These are phyloP conservation scores for Coprinellus aureogranulatus DNA, from an alignment of 768 basidiomycete species.

Conservation along the genomic window DNA sequence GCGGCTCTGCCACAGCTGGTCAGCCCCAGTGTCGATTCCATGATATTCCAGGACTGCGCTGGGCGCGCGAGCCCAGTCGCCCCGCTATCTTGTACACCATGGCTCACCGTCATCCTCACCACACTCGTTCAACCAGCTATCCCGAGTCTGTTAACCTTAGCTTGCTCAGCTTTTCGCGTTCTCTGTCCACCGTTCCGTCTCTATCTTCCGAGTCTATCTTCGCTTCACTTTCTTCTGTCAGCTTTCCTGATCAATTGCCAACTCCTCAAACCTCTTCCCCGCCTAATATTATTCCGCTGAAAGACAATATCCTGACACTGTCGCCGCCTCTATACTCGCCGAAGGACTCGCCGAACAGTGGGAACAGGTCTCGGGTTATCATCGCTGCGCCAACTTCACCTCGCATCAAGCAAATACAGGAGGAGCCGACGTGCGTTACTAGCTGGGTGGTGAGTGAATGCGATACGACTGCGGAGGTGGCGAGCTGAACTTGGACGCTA, in stretches of 20 bases:
- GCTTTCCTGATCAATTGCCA: not conserved
- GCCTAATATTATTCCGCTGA: not conserved
- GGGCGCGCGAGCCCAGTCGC: too few species aligned
- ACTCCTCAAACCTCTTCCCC: not conserved
- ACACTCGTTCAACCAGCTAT: not conserved
- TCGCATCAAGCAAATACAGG: conserved; percentile 35
- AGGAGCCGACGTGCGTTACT: conserved; percentile 36
- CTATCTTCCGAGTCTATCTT: not conserved
- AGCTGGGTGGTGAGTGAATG: conserved; percentile 39
- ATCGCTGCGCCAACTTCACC: conserved; percentile 37
- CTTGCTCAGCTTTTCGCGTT: conserved; percentile 3
- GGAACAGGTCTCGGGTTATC: conserved; percentile 2
- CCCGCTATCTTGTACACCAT: not conserved
- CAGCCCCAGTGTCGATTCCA: conserved; percentile 3
- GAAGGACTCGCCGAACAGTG: not conserved
- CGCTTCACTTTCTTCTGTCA: not conserved
- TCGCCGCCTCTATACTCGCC: not conserved
- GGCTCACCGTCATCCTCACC: not conserved
- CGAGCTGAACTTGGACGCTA: not conserved
- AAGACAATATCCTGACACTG: conserved; percentile 2
- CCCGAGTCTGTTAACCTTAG: conserved; percentile 2
- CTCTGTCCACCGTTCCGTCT: not conserved
- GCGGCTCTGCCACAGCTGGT: too few species aligned
- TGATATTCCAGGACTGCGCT: not conserved
- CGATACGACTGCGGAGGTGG: not conserved